Evolutionary conservation across 176 grass and related monocot species (phyloP).

Genomic region (Triticum turgidum): DNA sequence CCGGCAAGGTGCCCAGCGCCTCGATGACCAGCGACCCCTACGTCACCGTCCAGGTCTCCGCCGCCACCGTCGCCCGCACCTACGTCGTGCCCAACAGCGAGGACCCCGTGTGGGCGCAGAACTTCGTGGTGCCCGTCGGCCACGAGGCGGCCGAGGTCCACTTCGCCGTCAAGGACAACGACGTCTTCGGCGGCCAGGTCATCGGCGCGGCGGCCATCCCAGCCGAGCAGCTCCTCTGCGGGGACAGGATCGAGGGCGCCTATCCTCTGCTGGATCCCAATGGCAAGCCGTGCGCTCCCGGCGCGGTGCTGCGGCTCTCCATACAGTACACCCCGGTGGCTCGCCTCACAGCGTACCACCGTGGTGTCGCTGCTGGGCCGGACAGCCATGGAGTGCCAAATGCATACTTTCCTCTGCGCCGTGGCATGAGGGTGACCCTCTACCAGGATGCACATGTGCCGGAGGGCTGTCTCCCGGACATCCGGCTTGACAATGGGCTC

Average conservation of each 20-base stretch:
- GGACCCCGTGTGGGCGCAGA: slow-evolving; percentile 77
- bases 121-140: slow-evolving; percentile 68
- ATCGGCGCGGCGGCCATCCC: slow-evolving; percentile 64
- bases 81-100: slow-evolving; percentile 68
- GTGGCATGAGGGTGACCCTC: slow-evolving; percentile 60
- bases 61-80: slow-evolving; percentile 56
- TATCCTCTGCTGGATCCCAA: slow-evolving; percentile 57
- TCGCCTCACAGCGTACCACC: slow-evolving; percentile 57
- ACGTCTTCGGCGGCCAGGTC: slow-evolving; percentile 63
- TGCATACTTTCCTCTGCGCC: slow-evolving; percentile 73
- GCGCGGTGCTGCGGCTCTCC: slow-evolving; percentile 53
- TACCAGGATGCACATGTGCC: slow-evolving; percentile 92
- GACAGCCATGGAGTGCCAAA: slow-evolving; percentile 59
- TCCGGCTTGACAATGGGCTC: slow-evolving; percentile 61
- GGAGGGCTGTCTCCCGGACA: slow-evolving; percentile 60
- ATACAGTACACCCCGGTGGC: slow-evolving; percentile 68
- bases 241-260: slow-evolving; percentile 50
- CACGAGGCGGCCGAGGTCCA: slow-evolving; percentile 70
- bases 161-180: slow-evolving; percentile 82
- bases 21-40: slow-evolving; percentile 86
- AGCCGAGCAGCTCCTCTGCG: slow-evolving; percentile 38
- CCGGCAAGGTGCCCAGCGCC: slow-evolving; percentile 29
- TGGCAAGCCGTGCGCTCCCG: slow-evolving; percentile 53
- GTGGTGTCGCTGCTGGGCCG: slow-evolving; percentile 55
- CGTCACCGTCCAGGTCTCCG: slow-evolving; percentile 55